Percentiles rank a stretch among this genome's conserved stretches.
These are phyloP conservation scores for Trichoderma afroharzianum DNA, from an alignment of 2,329 filamentous ascomycete genomes.

Conservation along the genomic window DNA sequence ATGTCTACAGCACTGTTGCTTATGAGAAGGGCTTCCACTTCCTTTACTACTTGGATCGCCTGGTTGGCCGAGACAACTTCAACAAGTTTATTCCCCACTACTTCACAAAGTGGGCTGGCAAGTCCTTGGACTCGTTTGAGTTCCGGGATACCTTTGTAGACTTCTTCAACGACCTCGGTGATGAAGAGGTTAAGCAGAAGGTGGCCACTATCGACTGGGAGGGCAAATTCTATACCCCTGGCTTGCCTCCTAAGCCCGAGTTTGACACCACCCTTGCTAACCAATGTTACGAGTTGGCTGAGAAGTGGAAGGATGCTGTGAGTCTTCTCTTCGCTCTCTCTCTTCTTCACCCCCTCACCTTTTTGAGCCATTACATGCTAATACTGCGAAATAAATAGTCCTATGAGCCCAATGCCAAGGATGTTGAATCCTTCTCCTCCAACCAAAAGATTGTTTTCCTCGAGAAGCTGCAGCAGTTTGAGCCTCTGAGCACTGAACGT, in stretches of 20 bases:
- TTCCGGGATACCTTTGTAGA: constrained; percentile 85
- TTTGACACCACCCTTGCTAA: constrained; percentile 89
- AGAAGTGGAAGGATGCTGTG: constrained; percentile 70
- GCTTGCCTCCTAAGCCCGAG: constrained; percentile 82
- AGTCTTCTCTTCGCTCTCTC: constrained; percentile 22
- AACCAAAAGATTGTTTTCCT: constrained; percentile 93
- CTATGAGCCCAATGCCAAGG: constrained; percentile 62
- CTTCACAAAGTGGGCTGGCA: constrained; percentile 78
- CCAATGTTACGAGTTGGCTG: constrained; percentile 75
- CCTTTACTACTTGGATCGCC: constrained; percentile 81
- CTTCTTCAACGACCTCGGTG: constrained; percentile 69
- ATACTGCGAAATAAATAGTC: constrained; percentile 32
- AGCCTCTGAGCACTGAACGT: constrained; percentile 60
- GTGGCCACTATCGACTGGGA: constrained; percentile 83
- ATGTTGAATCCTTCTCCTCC: constrained; percentile 71
- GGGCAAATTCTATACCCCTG: constrained; percentile 80
- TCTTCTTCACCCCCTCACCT: background rate
- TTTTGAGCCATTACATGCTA: background rate
- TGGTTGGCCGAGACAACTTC: constrained; percentile 82
- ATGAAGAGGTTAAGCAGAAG: constrained; percentile 60
- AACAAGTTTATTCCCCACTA: constrained; percentile 96
- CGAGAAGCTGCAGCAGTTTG: constrained; percentile 65
- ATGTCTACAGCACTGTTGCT: constrained; percentile 86
- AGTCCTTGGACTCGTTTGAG: constrained; percentile 88
- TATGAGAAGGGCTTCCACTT: constrained; percentile 98